Conservation (phyloP, 768 basidiomycete genomes). For the Tephrocybe sp. region DNA sequence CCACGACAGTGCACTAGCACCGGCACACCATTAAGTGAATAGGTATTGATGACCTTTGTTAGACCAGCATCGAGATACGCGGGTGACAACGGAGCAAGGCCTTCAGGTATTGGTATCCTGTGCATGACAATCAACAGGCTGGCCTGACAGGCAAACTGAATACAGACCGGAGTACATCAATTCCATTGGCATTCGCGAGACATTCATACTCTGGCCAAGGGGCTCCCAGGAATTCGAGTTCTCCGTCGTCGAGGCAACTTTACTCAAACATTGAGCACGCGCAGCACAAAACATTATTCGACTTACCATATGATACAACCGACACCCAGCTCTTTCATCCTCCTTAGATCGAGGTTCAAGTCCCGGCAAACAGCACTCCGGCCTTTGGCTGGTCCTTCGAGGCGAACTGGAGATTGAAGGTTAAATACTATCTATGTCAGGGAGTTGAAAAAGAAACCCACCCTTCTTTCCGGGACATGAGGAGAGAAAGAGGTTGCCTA, state of each 20-base stretch:
- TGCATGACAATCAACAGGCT: slow-evolving; percentile 3
- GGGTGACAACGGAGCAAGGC: slow-evolving; percentile 67
- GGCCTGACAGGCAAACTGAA: slow-evolving; percentile 7
- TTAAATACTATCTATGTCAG: background rate
- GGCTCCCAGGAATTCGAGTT: slow-evolving; percentile 82
- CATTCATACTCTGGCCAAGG: slow-evolving; percentile 77
- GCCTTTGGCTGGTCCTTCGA: slow-evolving; percentile 74
- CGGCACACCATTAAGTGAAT: slow-evolving; percentile 69
- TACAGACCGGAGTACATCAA: slow-evolving; percentile 75
- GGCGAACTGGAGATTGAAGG: slow-evolving; percentile 46
- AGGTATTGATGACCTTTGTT: slow-evolving; percentile 58
- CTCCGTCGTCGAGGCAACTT: slow-evolving; percentile 83
- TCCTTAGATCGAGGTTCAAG: slow-evolving; percentile 67
- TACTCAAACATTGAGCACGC: background rate
- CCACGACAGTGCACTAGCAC: slow-evolving; percentile 91
- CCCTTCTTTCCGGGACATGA: slow-evolving; percentile 97
- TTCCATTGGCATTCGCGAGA: slow-evolving; percentile 56
- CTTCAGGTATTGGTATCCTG: slow-evolving; percentile 88
- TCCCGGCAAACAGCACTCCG: slow-evolving; percentile 82
- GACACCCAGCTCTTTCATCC: slow-evolving; percentile 74
- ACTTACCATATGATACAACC: slow-evolving; percentile 80
- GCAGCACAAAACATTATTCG: background rate
- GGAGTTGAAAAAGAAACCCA: slow-evolving; percentile 21
- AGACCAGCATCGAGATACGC: slow-evolving; percentile 64
- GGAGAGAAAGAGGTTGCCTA: slow-evolving; percentile 88